These are phyloP conservation scores for Sclerotinia sclerotiorum DNA, from an alignment of 2,329 filamentous ascomycete species.

Conservation along the genomic window DNA sequence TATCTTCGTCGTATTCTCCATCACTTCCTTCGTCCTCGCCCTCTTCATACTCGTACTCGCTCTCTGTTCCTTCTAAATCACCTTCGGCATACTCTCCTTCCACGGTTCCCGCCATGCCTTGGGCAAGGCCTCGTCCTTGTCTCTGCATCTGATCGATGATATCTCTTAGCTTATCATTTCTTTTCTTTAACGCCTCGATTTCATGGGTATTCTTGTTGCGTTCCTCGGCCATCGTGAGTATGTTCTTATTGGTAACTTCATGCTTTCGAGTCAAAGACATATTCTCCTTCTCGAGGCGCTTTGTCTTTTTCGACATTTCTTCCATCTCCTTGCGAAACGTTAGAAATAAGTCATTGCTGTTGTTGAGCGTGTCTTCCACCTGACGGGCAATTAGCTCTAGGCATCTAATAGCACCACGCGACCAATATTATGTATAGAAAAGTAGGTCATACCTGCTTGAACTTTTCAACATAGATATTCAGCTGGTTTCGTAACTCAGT, in stretches of 20 bases:
- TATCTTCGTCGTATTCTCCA: conserved; percentile 50
- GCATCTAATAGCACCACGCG: conserved; percentile 18
- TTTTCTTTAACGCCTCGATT: conserved; percentile 71
- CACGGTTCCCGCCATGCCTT: conserved; percentile 61
- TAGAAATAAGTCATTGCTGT: conserved; percentile 94
- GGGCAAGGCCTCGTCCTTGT: conserved; percentile 76
- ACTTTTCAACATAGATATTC: conserved; percentile 98
- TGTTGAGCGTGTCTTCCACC: conserved; percentile 98
- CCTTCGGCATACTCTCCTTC: conserved; percentile 60
- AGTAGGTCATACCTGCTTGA: conserved; percentile 82
- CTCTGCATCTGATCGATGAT: conserved; percentile 97
- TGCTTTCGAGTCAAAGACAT: conserved; percentile 88
- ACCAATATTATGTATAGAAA: conserved; percentile 4
- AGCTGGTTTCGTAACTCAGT: conserved; percentile 90
- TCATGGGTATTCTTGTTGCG: conserved; percentile 73
- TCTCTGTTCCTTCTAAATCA: conserved; percentile 56
- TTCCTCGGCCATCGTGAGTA: conserved; percentile 96
- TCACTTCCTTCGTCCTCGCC: conserved; percentile 51
- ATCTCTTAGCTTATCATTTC: conserved; percentile 87
- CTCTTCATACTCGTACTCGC: conserved; percentile 64
- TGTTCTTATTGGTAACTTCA: conserved; percentile 89
- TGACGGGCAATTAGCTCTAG: conserved; percentile 53
- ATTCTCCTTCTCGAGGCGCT: conserved; percentile 95
- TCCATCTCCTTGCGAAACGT: conserved; percentile 99
- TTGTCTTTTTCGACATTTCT: conserved; percentile 99